These are phyloP conservation scores for Schizophyllum amplum DNA, from an alignment of 1,284 basidiomycete species.

Conservation along the genomic window DNA sequence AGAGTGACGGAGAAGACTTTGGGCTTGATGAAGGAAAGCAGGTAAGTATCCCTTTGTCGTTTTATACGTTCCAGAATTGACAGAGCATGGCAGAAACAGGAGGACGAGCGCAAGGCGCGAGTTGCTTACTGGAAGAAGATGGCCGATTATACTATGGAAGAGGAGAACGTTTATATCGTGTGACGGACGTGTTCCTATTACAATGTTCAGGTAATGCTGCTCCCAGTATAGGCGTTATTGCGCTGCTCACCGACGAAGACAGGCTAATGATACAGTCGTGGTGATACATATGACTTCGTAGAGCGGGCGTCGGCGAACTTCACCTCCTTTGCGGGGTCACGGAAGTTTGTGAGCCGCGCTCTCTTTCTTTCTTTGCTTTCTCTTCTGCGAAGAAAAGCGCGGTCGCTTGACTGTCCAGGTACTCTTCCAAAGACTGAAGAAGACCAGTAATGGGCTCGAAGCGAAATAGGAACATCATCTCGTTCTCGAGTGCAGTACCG, in stretches of 20 bases:
- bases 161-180: constrained; percentile 54
- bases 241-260: not conserved
- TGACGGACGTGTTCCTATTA: constrained; percentile 22
- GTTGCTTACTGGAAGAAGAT: constrained; percentile 48
- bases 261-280: not conserved
- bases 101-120: constrained; percentile 40
- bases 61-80: not conserved
- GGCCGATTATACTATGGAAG: constrained; percentile 42
- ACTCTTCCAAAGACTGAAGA: not conserved
- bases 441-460: not conserved
- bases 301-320: not conserved
- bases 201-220: not conserved
- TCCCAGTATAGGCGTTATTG: constrained; percentile 24
- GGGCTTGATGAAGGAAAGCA: not conserved
- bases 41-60: not conserved
- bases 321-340: not conserved
- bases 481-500: not conserved
- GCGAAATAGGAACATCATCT: not conserved
- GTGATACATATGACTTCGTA: not conserved
- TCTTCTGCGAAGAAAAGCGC: not conserved
- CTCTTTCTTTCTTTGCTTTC: not conserved
- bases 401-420: not conserved
- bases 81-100: constrained; percentile 25
- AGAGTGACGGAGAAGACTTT: not conserved
- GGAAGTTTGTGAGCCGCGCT: not conserved